Base-by-base conservation (phyloP, 148 eudicot genomes). In the Gaultheria prostrata region DNA sequence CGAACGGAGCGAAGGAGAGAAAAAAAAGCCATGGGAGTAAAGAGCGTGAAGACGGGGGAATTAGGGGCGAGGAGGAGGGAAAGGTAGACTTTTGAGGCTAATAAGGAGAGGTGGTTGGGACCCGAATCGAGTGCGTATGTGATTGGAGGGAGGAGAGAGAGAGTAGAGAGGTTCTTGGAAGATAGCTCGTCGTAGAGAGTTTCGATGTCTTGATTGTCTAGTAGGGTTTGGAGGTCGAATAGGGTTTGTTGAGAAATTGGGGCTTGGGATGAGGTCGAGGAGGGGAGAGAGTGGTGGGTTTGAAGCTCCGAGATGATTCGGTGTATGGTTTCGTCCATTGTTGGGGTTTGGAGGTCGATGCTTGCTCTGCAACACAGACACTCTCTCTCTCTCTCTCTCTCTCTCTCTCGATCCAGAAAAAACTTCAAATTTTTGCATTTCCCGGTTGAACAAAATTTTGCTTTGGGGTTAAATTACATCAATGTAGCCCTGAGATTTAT, bases 1-100 rank as follows among this genome's bases (percentile, higher is more conserved):
- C 99, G 94, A 81, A 97, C 46, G 0, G 91, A 85, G 43, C 92
- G 93, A 26, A 97, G 89, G 15, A 97, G 91, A 63, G 91, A 89
- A 35, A 91, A 86, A 82, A 96, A 96, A 8, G 95, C 91, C 89
- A 94, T 86, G 49, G 99, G 98, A 21, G 91, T 90, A 85, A 96
- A 96, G 12, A 96, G 90, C 35, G 98, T 89, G 24, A 96, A 87
- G 12, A 93, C 95, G 11, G 95, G 97, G 50, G 94, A 89, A n/a
- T 90, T 89, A 1, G 93, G 91, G 70, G 94, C 83, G 18, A 93
- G 90, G 26, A 96, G 86, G 28, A 96, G 86, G 11, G 92, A 88
- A 1, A 96, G 87, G 81, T 96, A 96, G 1, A 91, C 91, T 26
- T 86, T 90, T 7, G 93, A 86, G 1, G 97, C 93, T 63, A 90